Evolutionary conservation across 352 stramenopile species (phyloP).

Genomic region (Globisporangium perplexum): DNA sequence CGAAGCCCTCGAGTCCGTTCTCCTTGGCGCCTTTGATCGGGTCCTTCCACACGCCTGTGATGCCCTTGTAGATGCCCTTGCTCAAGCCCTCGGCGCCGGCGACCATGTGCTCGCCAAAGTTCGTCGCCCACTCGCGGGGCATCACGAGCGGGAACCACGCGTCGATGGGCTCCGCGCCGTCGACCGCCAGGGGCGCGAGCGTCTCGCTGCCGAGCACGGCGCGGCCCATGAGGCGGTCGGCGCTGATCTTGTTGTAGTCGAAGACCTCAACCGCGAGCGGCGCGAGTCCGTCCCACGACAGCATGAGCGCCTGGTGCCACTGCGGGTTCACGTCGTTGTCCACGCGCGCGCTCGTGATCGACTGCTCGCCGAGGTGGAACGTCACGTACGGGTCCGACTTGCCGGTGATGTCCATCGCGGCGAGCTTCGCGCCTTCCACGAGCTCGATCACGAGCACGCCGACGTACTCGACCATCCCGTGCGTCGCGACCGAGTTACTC

Average conservation of each 20-base stretch:
- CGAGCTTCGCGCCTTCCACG: slow-evolving; percentile 52
- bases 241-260: slow-evolving; percentile 64
- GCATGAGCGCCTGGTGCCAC: slow-evolving; percentile 66
- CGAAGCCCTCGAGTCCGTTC: slow-evolving; percentile 65
- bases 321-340: slow-evolving; percentile 64
- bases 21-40: slow-evolving; percentile 71
- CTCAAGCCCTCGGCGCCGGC: slow-evolving; percentile 60
- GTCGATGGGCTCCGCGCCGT: slow-evolving; percentile 17
- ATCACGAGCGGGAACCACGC: slow-evolving; percentile 54
- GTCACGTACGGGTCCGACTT: slow-evolving; percentile 80
- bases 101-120: slow-evolving; percentile 81
- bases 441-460: slow-evolving; percentile 74
- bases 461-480: slow-evolving; percentile 81
- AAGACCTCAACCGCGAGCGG: slow-evolving; percentile 63
- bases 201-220: slow-evolving; percentile 34
- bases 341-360: slow-evolving; percentile 58
- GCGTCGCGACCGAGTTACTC: background rate
- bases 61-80: slow-evolving; percentile 64
- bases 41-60: slow-evolving; percentile 75
- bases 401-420: slow-evolving; percentile 66
- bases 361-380: slow-evolving; percentile 68
- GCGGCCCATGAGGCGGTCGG: slow-evolving; percentile 63
- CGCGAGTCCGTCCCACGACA: slow-evolving; percentile 73
- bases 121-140: slow-evolving; percentile 61
- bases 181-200: slow-evolving; percentile 26